Evolutionary conservation across 305 asterid genomes (phyloP).

Genomic region (Fraxinus nigra): DNA sequence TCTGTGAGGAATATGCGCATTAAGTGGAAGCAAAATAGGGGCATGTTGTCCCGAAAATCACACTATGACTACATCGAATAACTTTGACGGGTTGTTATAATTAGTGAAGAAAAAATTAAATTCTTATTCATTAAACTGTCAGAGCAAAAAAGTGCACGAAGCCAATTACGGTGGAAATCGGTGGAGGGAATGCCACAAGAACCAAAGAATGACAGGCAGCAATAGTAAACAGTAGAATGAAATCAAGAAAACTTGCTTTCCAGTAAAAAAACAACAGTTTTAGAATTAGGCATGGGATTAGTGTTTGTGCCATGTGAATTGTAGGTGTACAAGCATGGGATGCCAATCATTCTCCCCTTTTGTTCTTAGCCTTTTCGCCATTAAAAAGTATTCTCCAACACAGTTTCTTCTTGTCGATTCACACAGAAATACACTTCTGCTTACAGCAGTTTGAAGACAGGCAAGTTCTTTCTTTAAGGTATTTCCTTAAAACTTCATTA

Average conservation of each 20-base stretch:
- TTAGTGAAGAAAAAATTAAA: background rate
- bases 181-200: background rate
- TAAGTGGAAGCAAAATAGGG: background rate
- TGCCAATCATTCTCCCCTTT: constrained; percentile 46
- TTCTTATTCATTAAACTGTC: background rate
- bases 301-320: constrained; percentile 56
- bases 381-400: background rate
- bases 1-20: background rate
- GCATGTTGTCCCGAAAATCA: background rate
- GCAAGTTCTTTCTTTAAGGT: background rate
- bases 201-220: constrained; percentile 3
- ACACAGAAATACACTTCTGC: background rate
- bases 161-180: background rate
- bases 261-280: background rate
- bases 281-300: constrained; percentile 24
- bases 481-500: background rate
- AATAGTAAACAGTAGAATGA: background rate
- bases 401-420: background rate
- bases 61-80: background rate
- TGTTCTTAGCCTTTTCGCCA: constrained; percentile 18
- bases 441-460: background rate
- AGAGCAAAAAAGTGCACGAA: background rate
- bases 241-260: background rate
- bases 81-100: background rate
- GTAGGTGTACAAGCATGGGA: constrained; percentile 61